A percentile compares a stretch with the other conserved stretches of the same genome.
phyloP scores from a whole-genome alignment of 192 early-diverging fungal genomes.

The Entrophospora sp. region DNA sequence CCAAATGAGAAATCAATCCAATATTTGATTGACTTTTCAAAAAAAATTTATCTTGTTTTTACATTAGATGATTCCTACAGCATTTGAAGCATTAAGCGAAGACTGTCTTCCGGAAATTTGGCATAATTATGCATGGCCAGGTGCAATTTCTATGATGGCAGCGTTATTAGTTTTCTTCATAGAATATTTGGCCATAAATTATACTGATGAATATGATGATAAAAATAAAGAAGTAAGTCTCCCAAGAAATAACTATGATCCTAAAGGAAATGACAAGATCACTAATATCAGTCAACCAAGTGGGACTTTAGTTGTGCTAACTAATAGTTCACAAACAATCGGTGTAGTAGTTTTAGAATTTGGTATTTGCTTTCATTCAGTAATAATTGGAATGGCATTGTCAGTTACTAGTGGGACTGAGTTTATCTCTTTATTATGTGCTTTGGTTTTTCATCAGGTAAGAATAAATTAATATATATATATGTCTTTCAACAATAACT shows the following conservation, averaged over 20 bases:
- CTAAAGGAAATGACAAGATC: neutral
- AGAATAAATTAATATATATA: neutral
- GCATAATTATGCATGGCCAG: slow-evolving; percentile 15
- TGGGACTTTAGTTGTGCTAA: neutral
- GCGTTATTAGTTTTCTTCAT: slow-evolving; percentile 12
- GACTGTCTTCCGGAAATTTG: slow-evolving; percentile 24
- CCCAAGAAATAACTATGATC: neutral
- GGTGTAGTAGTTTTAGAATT: slow-evolving; percentile 56
- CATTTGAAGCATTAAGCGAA: slow-evolving; percentile 23
- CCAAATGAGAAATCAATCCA: neutral
- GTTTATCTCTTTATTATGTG: slow-evolving; percentile 53
- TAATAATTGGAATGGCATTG: slow-evolving; percentile 64
- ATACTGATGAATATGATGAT: neutral
- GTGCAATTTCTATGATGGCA: slow-evolving; percentile 13
- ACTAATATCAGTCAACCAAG: neutral
- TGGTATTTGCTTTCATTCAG: slow-evolving; percentile 59
- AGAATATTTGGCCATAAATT: slow-evolving; percentile 15
- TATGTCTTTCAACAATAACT: slow-evolving; percentile 10
- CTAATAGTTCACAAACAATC: slow-evolving; percentile 11
- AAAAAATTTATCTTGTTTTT: neutral
- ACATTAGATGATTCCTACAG: slow-evolving; percentile 45
- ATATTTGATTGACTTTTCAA: neutral
- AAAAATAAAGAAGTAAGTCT: neutral
- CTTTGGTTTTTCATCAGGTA: slow-evolving; percentile 71
- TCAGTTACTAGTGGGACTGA: slow-evolving; percentile 48